Percentiles rank a stretch among this genome's conserved stretches.
Conservation (phyloP, 2,329 filamentous ascomycete genomes). For the Microascus cirrosus region DNA sequence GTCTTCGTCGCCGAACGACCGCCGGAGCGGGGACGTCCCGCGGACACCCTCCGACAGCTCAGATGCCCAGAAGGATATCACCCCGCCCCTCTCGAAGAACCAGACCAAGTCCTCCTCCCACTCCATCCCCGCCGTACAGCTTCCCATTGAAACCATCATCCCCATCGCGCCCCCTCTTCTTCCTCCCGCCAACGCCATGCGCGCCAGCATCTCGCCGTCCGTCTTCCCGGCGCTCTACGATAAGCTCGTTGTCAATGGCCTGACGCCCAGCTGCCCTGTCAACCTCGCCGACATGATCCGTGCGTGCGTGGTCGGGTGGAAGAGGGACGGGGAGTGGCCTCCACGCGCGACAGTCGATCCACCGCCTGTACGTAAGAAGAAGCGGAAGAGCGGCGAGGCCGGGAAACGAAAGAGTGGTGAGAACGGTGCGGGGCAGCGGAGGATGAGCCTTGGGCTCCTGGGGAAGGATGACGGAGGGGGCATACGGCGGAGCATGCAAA, state of each 20-base stretch:
- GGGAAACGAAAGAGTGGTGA: conserved; percentile 11
- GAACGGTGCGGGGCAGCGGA: conserved; percentile 14
- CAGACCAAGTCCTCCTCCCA: background rate
- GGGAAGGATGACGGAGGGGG: conserved; percentile 20
- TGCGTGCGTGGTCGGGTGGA: conserved; percentile 83
- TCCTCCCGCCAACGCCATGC: conserved; percentile 62
- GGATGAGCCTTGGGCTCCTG: conserved; percentile 36
- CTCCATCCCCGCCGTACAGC: conserved; percentile 4
- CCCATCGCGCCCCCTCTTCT: conserved; percentile 66
- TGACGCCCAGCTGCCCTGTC: conserved; percentile 79
- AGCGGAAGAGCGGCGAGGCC: conserved; percentile 17
- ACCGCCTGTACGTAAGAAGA: conserved; percentile 29
- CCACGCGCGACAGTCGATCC: conserved; percentile 44
- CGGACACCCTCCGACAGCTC: conserved; percentile 29
- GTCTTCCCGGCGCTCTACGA: conserved; percentile 78
- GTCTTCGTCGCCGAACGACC: conserved; percentile 10
- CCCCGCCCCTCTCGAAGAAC: conserved; percentile 4
- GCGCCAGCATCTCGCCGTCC: conserved; percentile 60
- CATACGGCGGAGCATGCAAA: conserved; percentile 33
- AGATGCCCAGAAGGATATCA: conserved; percentile 26
- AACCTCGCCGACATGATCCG: conserved; percentile 74
- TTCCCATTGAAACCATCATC: conserved; percentile 45
- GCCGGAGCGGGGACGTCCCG: conserved; percentile 18
- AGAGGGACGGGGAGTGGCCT: conserved; percentile 87
- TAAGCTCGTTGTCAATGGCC: conserved; percentile 70